phyloP scores from a whole-genome alignment of 768 basidiomycete genomes.

The Royoungia palumana region DNA sequence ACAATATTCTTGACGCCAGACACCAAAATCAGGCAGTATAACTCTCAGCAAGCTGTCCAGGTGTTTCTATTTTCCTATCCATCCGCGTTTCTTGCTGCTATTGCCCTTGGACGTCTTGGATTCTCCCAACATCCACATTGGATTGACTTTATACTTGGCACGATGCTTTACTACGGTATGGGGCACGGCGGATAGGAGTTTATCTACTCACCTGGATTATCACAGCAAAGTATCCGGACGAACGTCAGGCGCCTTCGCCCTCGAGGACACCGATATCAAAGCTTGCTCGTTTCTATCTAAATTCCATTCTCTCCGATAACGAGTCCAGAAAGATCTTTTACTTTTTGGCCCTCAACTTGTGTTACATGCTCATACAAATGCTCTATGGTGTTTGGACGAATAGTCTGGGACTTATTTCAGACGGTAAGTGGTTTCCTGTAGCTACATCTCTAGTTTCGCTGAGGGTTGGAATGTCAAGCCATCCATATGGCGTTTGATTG shows the following conservation, averaged over 20 bases:
- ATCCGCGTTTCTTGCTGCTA: slow-evolving; percentile 44
- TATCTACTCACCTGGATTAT: slow-evolving; percentile 6
- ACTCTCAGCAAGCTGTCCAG: slow-evolving; percentile 50
- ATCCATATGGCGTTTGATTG: slow-evolving; percentile 99
- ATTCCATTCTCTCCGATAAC: slow-evolving; percentile 85
- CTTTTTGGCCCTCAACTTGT: slow-evolving; percentile 90
- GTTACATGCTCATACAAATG: slow-evolving; percentile 97
- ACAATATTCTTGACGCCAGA: slow-evolving; percentile 59
- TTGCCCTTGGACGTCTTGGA: slow-evolving; percentile 54
- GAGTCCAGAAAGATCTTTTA: slow-evolving; percentile 97
- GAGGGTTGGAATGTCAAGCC: slow-evolving; percentile 46
- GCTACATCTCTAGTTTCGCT: background rate
- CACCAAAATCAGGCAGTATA: slow-evolving; percentile 44
- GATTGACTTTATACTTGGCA: slow-evolving; percentile 56
- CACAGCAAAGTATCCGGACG: slow-evolving; percentile 52
- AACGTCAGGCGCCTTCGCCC: slow-evolving; percentile 39
- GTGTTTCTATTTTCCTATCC: slow-evolving; percentile 61
- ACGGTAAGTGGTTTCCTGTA: slow-evolving; percentile 56
- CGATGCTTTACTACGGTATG: slow-evolving; percentile 65
- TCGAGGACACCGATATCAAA: slow-evolving; percentile 53
- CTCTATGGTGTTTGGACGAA: slow-evolving; percentile 97
- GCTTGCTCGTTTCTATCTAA: slow-evolving; percentile 68
- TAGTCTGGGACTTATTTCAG: slow-evolving; percentile 92
- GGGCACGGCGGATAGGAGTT: background rate
- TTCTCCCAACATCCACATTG: slow-evolving; percentile 60